Conservation (phyloP, 805 yeast species). For the Cyberlindnera nakhonratchasimensis region DNA sequence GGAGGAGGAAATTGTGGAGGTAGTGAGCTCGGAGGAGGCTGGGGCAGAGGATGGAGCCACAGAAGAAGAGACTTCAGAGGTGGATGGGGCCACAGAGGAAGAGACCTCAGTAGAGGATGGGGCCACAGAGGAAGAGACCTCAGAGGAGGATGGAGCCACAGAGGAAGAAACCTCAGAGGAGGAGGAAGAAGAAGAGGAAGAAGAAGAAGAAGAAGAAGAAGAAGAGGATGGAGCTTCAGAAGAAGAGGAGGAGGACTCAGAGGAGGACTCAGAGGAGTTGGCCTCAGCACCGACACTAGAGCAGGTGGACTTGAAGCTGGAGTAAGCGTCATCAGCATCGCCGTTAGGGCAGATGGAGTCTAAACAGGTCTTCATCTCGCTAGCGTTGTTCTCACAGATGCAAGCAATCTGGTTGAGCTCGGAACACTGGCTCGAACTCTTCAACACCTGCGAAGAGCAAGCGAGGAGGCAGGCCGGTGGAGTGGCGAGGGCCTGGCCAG, state of each 20-base stretch:
- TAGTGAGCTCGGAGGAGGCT: constrained; percentile 1
- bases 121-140: constrained; percentile 16
- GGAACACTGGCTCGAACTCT: constrained; percentile 48
- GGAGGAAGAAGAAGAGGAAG: constrained; percentile 24
- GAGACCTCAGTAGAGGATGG: constrained; percentile 22
- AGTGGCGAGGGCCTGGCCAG: constrained; percentile 42
- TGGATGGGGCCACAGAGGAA: constrained; percentile 24
- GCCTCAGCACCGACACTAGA: constrained; percentile 40
- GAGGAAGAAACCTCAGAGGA: constrained; percentile 25
- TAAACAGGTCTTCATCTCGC: constrained; percentile 59
- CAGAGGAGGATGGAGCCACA: constrained; percentile 19
- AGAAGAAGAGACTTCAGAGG: constrained; percentile 23
- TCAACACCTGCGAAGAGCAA: constrained; percentile 72
- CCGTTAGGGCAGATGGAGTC: constrained; percentile 65
- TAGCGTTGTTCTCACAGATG: constrained; percentile 57
- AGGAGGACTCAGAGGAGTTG: constrained; percentile 31
- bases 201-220: constrained; percentile 25
- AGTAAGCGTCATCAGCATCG: constrained; percentile 52
- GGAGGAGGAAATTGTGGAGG: constrained; percentile 18
- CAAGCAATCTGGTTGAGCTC: constrained; percentile 64
- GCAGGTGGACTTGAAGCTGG: constrained; percentile 56
- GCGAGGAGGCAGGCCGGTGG: constrained; percentile 94
- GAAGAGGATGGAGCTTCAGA: constrained; percentile 27
- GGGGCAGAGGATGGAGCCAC: constrained; percentile 15
- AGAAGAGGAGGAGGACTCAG: constrained; percentile 34